Evolutionary conservation across 257 asterid genomes (phyloP), one percentile per base, ranked within the genome.

Genomic region (Buddleja alternifolia): DNA sequence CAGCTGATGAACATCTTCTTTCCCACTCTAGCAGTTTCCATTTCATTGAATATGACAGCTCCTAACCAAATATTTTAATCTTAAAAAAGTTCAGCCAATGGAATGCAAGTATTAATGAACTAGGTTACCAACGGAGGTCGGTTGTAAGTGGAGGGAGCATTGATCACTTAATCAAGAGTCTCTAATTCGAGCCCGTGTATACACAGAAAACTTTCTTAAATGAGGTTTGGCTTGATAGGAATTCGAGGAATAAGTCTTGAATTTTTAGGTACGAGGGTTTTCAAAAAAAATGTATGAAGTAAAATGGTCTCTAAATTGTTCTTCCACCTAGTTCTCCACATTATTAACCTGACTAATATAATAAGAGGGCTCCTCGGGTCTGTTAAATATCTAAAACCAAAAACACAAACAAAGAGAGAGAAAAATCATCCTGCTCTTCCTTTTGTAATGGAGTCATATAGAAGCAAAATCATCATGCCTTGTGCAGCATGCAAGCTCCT

Each of bases 401-500:
- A 25, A 9, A 46, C 66, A 45, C 41, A 44, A 11, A 45, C 0
- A 10, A 37, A 10, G 16, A 45, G 20, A 50, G 7, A 4, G n/a
- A 8, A 23, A 20, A 16, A 10, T 24, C n/a, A 52, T 66, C 9
- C 9, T 24, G n/a, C 12, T n/a, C 53, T 37, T 45, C 17, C 6
- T 37, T 23, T 56, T 42, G 21, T 52, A 29, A 83, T 80, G 85
- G 75, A 61, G 45, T 39, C 73, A 7, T n/a, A 19, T n/a, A n/a
- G n/a, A n/a, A 61, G 48, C 66, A 80, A 71, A 20, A 80, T 17
- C 37, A 59, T 54, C 17, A 81, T 67, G 88, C 82, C 86, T 36
- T 83, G 82, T 32, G 79, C 88, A 48, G 88, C 82, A 69, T 83
- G 84, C 73, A 80, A 78, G 75, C 66, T 75, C 6, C 82, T 83